Conservation (phyloP, 176 grass and related monocot species). For the Triticum timopheevii region DNA sequence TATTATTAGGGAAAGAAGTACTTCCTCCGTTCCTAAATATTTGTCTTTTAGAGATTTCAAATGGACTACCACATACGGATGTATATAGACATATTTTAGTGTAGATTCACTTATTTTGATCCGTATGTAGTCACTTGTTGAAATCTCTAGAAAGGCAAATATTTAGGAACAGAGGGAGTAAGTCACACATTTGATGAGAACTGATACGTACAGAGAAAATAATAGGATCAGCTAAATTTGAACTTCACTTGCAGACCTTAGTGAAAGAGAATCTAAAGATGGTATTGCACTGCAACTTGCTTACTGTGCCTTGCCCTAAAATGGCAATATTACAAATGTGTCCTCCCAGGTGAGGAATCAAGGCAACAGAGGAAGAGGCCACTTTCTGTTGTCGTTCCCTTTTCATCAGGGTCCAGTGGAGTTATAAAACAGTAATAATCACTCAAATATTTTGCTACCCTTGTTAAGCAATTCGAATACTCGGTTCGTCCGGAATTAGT, state of each 20-base stretch:
- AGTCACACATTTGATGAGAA: background rate
- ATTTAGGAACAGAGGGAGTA: background rate
- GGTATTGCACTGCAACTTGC: background rate
- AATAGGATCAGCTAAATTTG: background rate
- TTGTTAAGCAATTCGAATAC: constrained; percentile 2
- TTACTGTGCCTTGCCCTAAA: background rate
- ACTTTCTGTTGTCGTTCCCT: background rate
- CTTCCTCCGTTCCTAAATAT: too few species aligned
- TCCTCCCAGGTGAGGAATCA: background rate
- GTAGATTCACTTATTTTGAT: too few species aligned
- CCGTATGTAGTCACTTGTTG: too few species aligned
- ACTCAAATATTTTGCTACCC: constrained; percentile 2
- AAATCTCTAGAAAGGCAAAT: too few species aligned
- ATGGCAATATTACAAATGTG: constrained; percentile 6
- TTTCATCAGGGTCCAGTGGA: background rate
- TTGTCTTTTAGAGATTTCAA: too few species aligned
- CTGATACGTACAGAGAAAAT: background rate
- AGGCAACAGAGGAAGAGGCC: background rate
- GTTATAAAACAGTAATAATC: constrained; percentile 7
- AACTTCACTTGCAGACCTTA: background rate
- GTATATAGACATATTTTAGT: too few species aligned
- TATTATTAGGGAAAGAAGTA: too few species aligned
- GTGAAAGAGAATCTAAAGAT: background rate
- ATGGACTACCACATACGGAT: too few species aligned
- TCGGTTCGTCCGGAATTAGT: too few species aligned